Base-by-base conservation (phyloP, 768 basidiomycete species). In the Lentinula detonsa region DNA sequence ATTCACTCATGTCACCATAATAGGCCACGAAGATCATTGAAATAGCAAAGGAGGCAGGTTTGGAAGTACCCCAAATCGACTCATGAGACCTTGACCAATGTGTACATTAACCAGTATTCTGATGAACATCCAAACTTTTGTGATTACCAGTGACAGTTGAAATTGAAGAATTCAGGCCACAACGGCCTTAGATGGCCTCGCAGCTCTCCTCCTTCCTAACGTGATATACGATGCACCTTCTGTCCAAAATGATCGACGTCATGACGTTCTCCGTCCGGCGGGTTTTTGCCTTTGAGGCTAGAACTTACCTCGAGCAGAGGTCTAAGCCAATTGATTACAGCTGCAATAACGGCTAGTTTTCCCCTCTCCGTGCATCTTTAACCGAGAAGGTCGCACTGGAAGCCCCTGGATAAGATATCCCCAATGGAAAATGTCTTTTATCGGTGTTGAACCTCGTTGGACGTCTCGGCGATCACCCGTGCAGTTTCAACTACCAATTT, bases 11-110 rank as follows among this genome's bases (percentile, higher is more conserved):
- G 28, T 40, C 15, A 18, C 40, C 23, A 2, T 13, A 34, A 3
- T 57, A 83, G 82, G 82, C 83, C 4, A 71, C 82, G 71, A 82
- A 79, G 31, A 78, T 75, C 8, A 76, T 90, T 52, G 71, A 73
- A 5, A 70, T 81, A 39, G 88, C 87, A 0, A 72, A 72, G 62
- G 77, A 78, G 42, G 86, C 87, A 15, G 81, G 82, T 0, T 70
- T 87, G 46, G 68, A 76, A 33, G 81, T 88, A 60, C 85, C 85
- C 13, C 62, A 69, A 53, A 66, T 81, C 21, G 67, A 70, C 31
- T 74, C 33, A 46, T 40, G 5, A 43, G 11, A 5, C 13, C 16
- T 43, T 15, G 8, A 43, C 21, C 45, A 48, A 18, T 21, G 21
- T 48, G 46, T 48, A 23, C 46, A 48, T 2, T 48, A 28, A 2